Base-by-base conservation (phyloP, 306 rosid genomes). In the Prunus mongolica region DNA sequence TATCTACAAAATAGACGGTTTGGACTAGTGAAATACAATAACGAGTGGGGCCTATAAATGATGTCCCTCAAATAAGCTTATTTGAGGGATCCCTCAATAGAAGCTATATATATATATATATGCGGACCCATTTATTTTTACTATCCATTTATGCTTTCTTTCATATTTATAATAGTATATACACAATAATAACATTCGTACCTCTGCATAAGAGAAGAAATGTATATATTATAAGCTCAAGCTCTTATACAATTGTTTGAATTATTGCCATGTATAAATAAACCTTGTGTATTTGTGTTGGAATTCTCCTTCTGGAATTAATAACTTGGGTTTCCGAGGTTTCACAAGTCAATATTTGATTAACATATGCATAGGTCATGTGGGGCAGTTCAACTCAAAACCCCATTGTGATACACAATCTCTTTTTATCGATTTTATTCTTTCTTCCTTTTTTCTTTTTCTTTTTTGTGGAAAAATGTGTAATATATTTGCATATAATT, bases 261-360 rank as follows among this genome's bases (percentile, higher is more conserved):
- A 71, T 22, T 56, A 57, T 38, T 72, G 67, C 55, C 52, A 62
- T 62, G 45, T 2, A 57, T 34, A 24, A 56, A 56, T 46, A 72
- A 54, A 56, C 34, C 16, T 63, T 56, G 66, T 55, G 54, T 6
- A 5, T 72, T 56, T 72, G 44, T 57, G 22, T 72, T 56, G 76
- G 67, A 57, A 72, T 72, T 34, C 65, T 22, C 54, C 15, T 20
- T 22, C 6, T 12, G 66, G 66, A 56, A 38, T 32, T 34, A 27
- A 72, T 72, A 8, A 57, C 54, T 72, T 57, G 56, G 76, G 12
- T 41, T 58, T 58, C 44, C 56, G 12, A 41, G 67, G 67, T 72
- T 24, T 14, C 65, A 11, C 20, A 8, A 56, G 13, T 72, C 51
- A 54, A 54, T 28, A 15, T 28, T 51, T 19, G 20, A 54, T 20